Base-by-base conservation (phyloP, 805 yeast species). In the Candida orba region DNA sequence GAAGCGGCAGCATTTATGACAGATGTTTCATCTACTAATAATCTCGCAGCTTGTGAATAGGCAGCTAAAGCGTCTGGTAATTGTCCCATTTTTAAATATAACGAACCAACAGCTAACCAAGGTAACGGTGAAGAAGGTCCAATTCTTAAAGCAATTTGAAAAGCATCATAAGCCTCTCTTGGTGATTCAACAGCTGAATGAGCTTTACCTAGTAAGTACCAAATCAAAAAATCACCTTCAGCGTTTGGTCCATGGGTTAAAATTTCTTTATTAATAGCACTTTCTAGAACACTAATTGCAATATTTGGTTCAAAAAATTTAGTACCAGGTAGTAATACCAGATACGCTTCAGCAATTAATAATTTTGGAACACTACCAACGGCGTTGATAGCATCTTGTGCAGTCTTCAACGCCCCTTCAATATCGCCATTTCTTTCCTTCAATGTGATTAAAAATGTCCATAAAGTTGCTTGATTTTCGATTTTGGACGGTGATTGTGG, bases 31-130 rank as follows among this genome's bases (percentile, higher is more conserved):
- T 73, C 76, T 35, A 66, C 63, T 49, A 72, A 73, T 10, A 78
- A 56, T 37, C 78, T 65, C 17, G 79, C 69, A 2, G 84, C 85
- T 56, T 79, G 84, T 0, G 84, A 74, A 54, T 77, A 81, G 3
- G 86, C 85, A 6, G 81, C 78, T 40, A 81, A 63, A 0, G 87
- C 80, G 53, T 81, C 87, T 4, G 79, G 74, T 22, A 81, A 57
- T 58, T 81, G 87, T 37, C 75, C 75, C 50, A 79, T 63, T 48
- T 71, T 71, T 44, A 81, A 59, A 52, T 80, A 80, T 39, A 81
- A 63, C 12, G 76, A 69, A 4, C 85, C 89, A 25, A 80, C 78
- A 0, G 81, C 78, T 30, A 81, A 61, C 89, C 87, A 81, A 3
- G 82, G 74, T 40, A 78, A 63, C n/a, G 84, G 78, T 13, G 72